These are phyloP conservation scores for Ceriops decandra DNA, from an alignment of 345 rosid species.

Conservation along the genomic window DNA sequence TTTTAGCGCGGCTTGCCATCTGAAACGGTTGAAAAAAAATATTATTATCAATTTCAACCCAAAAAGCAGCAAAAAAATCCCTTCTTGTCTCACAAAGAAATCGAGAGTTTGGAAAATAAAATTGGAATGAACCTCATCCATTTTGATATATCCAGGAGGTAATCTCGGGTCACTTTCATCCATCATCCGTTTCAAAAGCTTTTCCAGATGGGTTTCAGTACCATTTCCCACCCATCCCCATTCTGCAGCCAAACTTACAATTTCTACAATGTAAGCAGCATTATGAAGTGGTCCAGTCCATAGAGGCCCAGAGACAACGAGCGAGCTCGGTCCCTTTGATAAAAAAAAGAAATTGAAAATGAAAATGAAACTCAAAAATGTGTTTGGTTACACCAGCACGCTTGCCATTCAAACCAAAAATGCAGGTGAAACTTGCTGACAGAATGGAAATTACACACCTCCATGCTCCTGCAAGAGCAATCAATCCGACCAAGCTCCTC, in stretches of 20 bases:
- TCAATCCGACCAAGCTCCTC: slow-evolving; percentile 59
- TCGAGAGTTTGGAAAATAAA: neutral
- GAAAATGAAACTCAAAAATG: neutral
- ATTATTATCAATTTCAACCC: neutral
- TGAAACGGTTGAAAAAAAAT: slow-evolving; percentile 22
- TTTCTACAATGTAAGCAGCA: slow-evolving; percentile 49
- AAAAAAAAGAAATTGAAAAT: neutral
- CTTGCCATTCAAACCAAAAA: too few species aligned
- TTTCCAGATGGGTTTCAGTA: slow-evolving; percentile 53
- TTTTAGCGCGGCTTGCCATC: slow-evolving; percentile 80
- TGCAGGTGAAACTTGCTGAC: too few species aligned
- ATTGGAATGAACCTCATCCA: slow-evolving; percentile 58
- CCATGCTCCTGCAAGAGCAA: slow-evolving; percentile 51
- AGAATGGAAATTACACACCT: slow-evolving; percentile 21
- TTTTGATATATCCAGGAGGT: slow-evolving; percentile 75
- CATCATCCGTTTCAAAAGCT: slow-evolving; percentile 60
- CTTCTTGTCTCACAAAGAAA: neutral
- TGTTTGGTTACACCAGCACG: too few species aligned
- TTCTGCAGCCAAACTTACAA: slow-evolving; percentile 60
- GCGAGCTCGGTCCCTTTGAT: slow-evolving; percentile 42
- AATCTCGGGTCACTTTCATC: slow-evolving; percentile 81
- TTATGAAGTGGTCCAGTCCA: slow-evolving; percentile 89
- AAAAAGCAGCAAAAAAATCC: neutral
- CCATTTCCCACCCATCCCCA: slow-evolving; percentile 73
- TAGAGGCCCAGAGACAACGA: slow-evolving; percentile 65